These are phyloP conservation scores for Boehmeria nivea DNA, from an alignment of 306 rosid species.

Conservation along the genomic window DNA sequence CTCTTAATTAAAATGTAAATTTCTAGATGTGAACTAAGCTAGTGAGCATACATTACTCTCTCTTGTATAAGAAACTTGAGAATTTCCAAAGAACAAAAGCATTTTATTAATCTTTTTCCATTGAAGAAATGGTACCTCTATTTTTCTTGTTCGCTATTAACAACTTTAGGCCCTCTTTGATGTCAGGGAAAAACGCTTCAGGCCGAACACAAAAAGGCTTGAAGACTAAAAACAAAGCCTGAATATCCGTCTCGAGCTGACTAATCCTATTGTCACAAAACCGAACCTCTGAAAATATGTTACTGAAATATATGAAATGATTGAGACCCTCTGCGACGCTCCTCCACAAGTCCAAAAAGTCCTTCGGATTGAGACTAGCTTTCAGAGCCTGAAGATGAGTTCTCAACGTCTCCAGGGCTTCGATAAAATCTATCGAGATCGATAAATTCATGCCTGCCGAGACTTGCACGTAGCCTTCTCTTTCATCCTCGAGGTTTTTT, in stretches of 20 bases:
- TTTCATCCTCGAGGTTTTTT: conserved; percentile 29
- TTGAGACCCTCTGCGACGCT: conserved; percentile 66
- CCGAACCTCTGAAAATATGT: conserved; percentile 26
- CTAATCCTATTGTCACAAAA: conserved; percentile 26
- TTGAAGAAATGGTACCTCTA: conserved; percentile 31
- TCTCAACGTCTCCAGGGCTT: conserved; percentile 49
- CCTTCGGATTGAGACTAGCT: conserved; percentile 45
- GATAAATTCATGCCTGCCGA: conserved; percentile 29
- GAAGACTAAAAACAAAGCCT: conserved; percentile 50
- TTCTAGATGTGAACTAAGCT: too few relatives aligned
- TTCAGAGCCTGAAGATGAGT: conserved; percentile 39
- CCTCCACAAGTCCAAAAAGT: conserved; percentile 72
- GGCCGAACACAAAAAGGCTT: conserved; percentile 68
- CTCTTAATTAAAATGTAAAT: too few relatives aligned
- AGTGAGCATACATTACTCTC: too few relatives aligned
- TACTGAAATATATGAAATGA: conserved; percentile 50
- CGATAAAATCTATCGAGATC: conserved; percentile 40
- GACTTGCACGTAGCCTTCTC: conserved; percentile 18
- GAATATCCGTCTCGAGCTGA: conserved; percentile 57
- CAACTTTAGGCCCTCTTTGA: conserved; percentile 44
- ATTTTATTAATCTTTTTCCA: conserved; percentile 25
- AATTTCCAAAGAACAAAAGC: conserved; percentile 29
- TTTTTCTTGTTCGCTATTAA: conserved; percentile 36
- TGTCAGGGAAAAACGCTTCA: conserved; percentile 59
- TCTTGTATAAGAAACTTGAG: conserved; percentile 23